Evolutionary conservation across 257 asterid species (phyloP), one percentile per base, ranked within the genome.

Genomic region (Scutellaria baicalensis): DNA sequence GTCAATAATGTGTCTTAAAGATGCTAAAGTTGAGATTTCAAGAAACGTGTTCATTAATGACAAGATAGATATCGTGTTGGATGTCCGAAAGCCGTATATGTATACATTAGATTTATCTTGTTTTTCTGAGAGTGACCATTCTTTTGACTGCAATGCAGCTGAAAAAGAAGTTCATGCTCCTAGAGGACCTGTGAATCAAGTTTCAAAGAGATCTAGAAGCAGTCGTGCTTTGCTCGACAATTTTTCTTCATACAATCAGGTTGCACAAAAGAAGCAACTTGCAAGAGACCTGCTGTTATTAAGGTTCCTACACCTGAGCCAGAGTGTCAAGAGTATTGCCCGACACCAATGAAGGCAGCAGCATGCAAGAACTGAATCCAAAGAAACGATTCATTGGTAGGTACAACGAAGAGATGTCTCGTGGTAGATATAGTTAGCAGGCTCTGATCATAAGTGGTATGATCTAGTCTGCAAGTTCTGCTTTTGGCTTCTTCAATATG

Each of bases 331-430:
- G 16, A 66, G 23, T 56, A n/a, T n/a, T 63, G 5, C 61, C 69
- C 50, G 58, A 71, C 54, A 43, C 66, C 64, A 78, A 72, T 48
- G 61, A 76, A 77, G 91, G 85, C n/a, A 85, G 85, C 1, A 82
- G 88, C 73, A 50, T 78, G 66, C 66, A 81, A 20, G 92, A 85
- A 10, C 51, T 44, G 42, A 64, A 56, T 64, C 35, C 55, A 0
- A 72, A 72, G 77, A 72, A 55, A 55, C 66, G 40, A 8, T 58
- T 72, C 33, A 6, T 52, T 14, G 6, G 36, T 21, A 62, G 36
- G 42, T 72, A 63, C 58, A 63, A 63, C 8, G 70, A 72, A 63
- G 71, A 52, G 35, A 23, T n/a, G 33, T 27, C 33, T 27, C 31
- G 51, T 7, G 21, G 43, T 11, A 44, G 65, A 42, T 38, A 14